Conservation (phyloP, 208 protist species). For the Acanthamoeba quina region DNA sequence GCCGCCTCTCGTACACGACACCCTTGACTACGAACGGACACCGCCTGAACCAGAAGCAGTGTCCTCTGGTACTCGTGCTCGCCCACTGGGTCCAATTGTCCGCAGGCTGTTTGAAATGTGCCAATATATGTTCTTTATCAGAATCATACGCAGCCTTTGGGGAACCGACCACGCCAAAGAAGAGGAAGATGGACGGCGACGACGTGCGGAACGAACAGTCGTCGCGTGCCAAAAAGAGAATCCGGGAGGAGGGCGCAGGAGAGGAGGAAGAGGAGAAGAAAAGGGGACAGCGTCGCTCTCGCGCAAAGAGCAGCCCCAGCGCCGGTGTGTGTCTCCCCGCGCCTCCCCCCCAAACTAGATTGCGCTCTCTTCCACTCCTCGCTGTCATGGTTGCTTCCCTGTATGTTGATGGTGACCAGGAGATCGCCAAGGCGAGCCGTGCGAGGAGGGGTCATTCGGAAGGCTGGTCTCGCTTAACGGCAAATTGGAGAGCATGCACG, state of each 20-base stretch:
- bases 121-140: no score
- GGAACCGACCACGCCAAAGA: not conserved
- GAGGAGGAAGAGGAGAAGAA: not conserved
- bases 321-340: no score
- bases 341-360: no score
- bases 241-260: not conserved
- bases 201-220: not conserved
- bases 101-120: no score
- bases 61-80: slow-evolving; percentile 3
- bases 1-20: not conserved
- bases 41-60: not conserved
- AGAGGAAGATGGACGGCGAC: not conserved
- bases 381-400: not conserved
- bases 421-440: not conserved
- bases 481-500: not conserved
- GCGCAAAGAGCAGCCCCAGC: not conserved
- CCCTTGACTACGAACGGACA: not conserved
- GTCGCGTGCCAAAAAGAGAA: no score
- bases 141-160: no score
- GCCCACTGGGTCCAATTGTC: not conserved
- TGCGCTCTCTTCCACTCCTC: no score
- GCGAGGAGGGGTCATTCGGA: not conserved
- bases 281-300: not conserved
- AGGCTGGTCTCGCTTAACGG: not conserved
- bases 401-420: not conserved